These are phyloP conservation scores for Linderniella brevidens DNA, from an alignment of 257 asterid genomes.

Conservation along the genomic window DNA sequence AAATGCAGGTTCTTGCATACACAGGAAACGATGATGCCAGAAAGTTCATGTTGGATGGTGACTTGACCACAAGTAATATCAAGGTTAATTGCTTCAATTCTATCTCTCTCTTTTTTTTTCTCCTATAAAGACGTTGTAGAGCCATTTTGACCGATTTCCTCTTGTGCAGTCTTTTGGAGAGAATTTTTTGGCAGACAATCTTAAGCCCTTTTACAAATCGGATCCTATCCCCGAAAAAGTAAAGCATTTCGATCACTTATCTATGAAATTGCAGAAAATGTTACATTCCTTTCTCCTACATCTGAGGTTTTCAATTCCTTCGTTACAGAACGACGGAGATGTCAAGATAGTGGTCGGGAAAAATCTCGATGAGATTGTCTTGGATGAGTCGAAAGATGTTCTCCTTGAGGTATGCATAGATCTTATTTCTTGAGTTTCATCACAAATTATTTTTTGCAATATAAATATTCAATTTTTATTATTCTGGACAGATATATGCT, in stretches of 20 bases:
- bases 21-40: slow-evolving; percentile 88
- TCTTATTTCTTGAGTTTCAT: too few relatives aligned
- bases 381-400: slow-evolving; percentile 94
- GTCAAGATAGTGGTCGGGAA: slow-evolving; percentile 83
- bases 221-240: slow-evolving; percentile 83
- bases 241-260: slow-evolving; percentile 11
- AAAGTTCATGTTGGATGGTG: slow-evolving; percentile 67
- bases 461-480: slow-evolving; percentile 11
- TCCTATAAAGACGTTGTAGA: not conserved
- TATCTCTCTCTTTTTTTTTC: not conserved
- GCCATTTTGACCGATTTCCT: slow-evolving; percentile 1
- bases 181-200: slow-evolving; percentile 64
- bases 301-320: slow-evolving; percentile 2
- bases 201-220: slow-evolving; percentile 79
- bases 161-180: slow-evolving; percentile 53
- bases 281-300: slow-evolving; percentile 14
- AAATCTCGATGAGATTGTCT: slow-evolving; percentile 81
- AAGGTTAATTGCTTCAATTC: slow-evolving; percentile 32
- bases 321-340: slow-evolving; percentile 70
- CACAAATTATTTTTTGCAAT: too few relatives aligned
- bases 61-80: slow-evolving; percentile 38
- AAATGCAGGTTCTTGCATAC: slow-evolving; percentile 67
- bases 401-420: slow-evolving; percentile 99
- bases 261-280: slow-evolving; percentile 18
- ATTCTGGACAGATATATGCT: slow-evolving; percentile 49